Percentiles rank a stretch among this genome's conserved stretches.
phyloP scores from a whole-genome alignment of 768 basidiomycete species.

The Fomitopsis pulvina region DNA sequence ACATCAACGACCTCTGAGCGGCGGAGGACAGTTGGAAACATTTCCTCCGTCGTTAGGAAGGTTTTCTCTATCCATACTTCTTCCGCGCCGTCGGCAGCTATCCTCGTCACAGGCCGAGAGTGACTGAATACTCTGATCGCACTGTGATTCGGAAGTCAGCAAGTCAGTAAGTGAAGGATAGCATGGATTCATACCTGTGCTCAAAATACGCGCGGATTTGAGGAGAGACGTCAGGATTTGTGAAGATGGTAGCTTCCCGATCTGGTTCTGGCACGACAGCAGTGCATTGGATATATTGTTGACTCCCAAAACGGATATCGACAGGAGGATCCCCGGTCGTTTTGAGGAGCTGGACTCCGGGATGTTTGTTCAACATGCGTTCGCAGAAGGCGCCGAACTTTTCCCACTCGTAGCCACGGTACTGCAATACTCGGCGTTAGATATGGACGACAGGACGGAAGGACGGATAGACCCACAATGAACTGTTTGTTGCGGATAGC shows the following conservation, averaged over 20 bases:
- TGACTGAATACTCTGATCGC: slow-evolving; percentile 81
- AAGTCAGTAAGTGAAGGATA: neutral
- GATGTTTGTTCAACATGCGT: slow-evolving; percentile 85
- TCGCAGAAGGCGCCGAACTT: slow-evolving; percentile 88
- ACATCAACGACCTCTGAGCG: slow-evolving; percentile 79
- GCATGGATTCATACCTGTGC: slow-evolving; percentile 48
- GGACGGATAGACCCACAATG: slow-evolving; percentile 46
- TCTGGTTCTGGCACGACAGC: slow-evolving; percentile 84
- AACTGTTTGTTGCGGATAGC: slow-evolving; percentile 88
- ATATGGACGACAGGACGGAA: neutral
- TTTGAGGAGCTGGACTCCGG: slow-evolving; percentile 75
- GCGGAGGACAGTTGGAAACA: slow-evolving; percentile 86
- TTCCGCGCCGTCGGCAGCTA: slow-evolving; percentile 56
- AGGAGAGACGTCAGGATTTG: slow-evolving; percentile 74
- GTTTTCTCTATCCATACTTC: slow-evolving; percentile 90
- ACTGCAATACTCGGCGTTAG: slow-evolving; percentile 35
- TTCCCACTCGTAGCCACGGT: slow-evolving; percentile 94
- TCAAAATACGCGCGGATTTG: slow-evolving; percentile 84
- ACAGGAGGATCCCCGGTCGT: slow-evolving; percentile 68
- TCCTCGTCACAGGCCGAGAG: slow-evolving; percentile 59
- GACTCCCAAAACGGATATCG: slow-evolving; percentile 71
- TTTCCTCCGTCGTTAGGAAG: slow-evolving; percentile 77
- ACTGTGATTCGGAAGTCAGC: slow-evolving; percentile 33
- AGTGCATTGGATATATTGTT: slow-evolving; percentile 86
- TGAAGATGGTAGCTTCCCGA: slow-evolving; percentile 69